Conservation (phyloP, 2,329 filamentous ascomycete genomes). For the Aspergillus intermedius region DNA sequence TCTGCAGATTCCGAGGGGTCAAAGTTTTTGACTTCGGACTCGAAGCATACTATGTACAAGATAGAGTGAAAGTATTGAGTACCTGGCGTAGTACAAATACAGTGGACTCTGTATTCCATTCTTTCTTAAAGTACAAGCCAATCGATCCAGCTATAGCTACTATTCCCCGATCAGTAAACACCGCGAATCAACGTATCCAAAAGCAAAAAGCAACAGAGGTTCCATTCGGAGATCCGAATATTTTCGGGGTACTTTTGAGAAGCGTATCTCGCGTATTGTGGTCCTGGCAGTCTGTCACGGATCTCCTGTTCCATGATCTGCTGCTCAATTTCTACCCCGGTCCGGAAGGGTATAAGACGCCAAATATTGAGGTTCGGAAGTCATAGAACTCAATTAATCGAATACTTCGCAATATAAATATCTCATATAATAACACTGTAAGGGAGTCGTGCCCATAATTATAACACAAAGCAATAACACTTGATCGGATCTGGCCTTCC, state of each 20-base stretch:
- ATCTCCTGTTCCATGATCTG: background rate
- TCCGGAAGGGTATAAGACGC: no score
- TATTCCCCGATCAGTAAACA: background rate
- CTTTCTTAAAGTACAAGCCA: background rate
- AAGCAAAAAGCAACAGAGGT: background rate
- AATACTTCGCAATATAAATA: no score
- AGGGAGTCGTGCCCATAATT: no score
- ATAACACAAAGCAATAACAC: background rate
- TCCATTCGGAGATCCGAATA: background rate
- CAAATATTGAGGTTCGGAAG: no score
- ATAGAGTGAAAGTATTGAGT: no score
- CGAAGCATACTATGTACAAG: no score
- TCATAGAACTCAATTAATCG: no score
- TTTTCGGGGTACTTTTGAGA: background rate
- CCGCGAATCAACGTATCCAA: background rate
- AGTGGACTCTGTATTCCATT: background rate
- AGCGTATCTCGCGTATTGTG: background rate
- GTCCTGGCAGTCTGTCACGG: background rate
- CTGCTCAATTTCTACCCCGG: no score
- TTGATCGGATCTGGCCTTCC: background rate
- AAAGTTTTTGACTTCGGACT: no score
- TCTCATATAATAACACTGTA: no score
- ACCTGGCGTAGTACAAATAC: no score
- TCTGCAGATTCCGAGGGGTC: no score
- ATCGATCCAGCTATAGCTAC: background rate